phyloP scores from a whole-genome alignment of 164 flowering plant species.

The Dillenia suffruticosa region DNA sequence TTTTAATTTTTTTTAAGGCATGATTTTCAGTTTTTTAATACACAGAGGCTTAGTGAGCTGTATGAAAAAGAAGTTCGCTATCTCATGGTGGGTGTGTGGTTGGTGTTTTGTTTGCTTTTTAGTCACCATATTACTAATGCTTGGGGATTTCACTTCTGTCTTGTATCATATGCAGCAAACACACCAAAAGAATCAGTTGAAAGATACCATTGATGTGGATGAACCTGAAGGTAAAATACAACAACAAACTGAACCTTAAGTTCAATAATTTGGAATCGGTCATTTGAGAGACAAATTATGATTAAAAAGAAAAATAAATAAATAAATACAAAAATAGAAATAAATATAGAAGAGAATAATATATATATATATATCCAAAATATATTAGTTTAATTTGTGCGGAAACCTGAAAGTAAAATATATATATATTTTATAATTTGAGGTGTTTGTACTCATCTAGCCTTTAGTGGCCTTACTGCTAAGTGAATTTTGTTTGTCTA shows the following conservation, averaged over 20 bases:
- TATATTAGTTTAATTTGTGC: too few species aligned
- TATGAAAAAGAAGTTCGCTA: conserved; percentile 97
- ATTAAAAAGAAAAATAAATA: too few species aligned
- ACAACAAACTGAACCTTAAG: too few species aligned
- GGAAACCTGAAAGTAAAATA: conserved; percentile 83
- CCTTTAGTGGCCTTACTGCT: background rate
- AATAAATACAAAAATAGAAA: too few species aligned
- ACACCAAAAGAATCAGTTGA: conserved; percentile 83
- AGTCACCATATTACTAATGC: background rate
- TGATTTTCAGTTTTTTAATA: conserved; percentile 95
- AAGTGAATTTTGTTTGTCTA: conserved; percentile 20
- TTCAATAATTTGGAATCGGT: too few species aligned
- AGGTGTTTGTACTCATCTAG: background rate
- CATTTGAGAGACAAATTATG: too few species aligned
- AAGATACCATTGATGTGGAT: conserved; percentile 83
- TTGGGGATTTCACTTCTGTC: background rate
- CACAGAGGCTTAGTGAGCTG: conserved; percentile 77
- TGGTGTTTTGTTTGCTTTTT: background rate
- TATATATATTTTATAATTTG: background rate
- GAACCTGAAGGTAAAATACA: conserved; percentile 88
- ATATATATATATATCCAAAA: too few species aligned
- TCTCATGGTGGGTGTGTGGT: conserved; percentile 64
- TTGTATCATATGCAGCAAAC: conserved; percentile 40
- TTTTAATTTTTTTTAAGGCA: conserved; percentile 60
- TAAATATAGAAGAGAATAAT: too few species aligned